phyloP scores from a whole-genome alignment of 176 grass and related monocot genomes.

The Otatea glauca region DNA sequence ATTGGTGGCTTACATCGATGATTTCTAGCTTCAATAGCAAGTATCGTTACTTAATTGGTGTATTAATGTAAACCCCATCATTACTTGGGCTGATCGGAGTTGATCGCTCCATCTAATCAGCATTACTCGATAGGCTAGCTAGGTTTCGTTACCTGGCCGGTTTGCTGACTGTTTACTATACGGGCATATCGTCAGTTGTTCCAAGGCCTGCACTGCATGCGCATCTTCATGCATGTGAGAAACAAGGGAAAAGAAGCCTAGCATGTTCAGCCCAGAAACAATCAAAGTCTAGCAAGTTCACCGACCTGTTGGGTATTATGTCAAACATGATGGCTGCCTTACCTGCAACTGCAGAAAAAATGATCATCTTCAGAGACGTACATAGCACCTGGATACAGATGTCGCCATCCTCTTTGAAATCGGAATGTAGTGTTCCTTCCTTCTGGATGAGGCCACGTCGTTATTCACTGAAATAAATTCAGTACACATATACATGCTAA shows the following conservation, averaged over 20 bases:
- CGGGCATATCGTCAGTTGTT: not conserved
- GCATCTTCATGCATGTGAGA: not conserved
- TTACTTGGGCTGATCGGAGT: no score
- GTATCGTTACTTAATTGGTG: no score
- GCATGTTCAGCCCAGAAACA: no score
- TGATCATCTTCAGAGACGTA: not conserved
- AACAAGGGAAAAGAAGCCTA: not conserved
- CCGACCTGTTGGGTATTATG: slow-evolving; percentile 17
- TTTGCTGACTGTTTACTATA: no score
- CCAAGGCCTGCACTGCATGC: not conserved
- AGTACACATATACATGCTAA: not conserved
- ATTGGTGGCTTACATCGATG: no score
- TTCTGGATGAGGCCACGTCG: not conserved
- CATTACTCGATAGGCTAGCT: no score
- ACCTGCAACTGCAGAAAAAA: slow-evolving; percentile 52
- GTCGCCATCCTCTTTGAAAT: slow-evolving; percentile 37
- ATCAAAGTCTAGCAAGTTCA: slow-evolving; percentile 13
- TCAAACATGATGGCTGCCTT: slow-evolving; percentile 47
- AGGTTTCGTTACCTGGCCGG: no score
- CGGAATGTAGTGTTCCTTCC: not conserved
- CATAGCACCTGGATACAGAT: slow-evolving; percentile 21
- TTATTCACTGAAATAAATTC: not conserved
- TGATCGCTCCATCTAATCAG: no score
- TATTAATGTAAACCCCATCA: no score
- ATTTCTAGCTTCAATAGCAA: no score